Base-by-base conservation (phyloP, 228 moss, liverwort and hornwort species). In the Sphagnum magellanicum region DNA sequence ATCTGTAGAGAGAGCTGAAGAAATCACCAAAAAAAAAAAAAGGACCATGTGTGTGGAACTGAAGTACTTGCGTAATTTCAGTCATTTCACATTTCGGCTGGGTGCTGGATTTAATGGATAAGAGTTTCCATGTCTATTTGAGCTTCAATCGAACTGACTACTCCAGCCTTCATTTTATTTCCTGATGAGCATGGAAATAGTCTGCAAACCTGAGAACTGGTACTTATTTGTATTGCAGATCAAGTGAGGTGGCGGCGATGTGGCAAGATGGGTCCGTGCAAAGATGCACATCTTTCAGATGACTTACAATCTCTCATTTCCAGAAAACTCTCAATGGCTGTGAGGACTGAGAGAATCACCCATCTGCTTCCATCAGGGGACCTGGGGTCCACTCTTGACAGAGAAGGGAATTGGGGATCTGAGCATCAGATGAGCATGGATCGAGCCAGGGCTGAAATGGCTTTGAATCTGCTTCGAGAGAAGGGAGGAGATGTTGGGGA, bases 191-290 rank as follows among this genome's bases (percentile, higher is more conserved):
- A 17, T 17, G 6, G 5, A 11, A 5, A 47, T 66, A 0, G n/a
- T 11, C 48, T 49, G 49, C 15, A 0, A 8, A 7, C 7, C 53
- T 51, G 48, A 7, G 16, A 16, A 52, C 17, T 52, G 10, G 53
- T 52, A 55, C 6, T 47, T 5, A 16, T 61, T 50, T 12, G 53
- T 4, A 5, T 17, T 6, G 5, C 76, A 91, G 87, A 89, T 10
- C 83, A 82, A 70, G 88, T 88, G 66, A 79, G 74, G 11, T 89
- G 91, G 96, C 87, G 88, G 70, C 85, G 88, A 6, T 77, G 81
- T 46, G 84, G 76, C 12, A 70, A 52, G 10, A 59, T 57, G 12
- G 82, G 86, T 46, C 75, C 84, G 53, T 32, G 32, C 32, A 93
- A 76, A 71, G 81, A 91, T 73, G 88, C 88, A 0, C 87, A 83